Percentiles rank a stretch among this genome's conserved stretches.
phyloP scores from a whole-genome alignment of 352 stramenopile genomes.

The Phytophthora megakarya region DNA sequence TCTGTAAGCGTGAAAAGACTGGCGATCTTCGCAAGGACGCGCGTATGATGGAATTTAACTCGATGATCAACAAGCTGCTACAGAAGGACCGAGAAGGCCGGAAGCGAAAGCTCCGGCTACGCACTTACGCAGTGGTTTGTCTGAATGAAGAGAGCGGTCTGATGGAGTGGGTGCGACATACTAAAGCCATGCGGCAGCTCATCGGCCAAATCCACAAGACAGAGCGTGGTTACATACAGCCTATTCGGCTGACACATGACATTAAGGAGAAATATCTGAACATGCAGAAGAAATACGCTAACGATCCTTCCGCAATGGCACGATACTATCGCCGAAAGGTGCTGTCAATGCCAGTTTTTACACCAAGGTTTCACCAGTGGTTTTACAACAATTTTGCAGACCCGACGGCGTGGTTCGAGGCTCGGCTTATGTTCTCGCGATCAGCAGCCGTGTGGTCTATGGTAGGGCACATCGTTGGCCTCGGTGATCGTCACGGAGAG shows the following conservation, averaged over 20 bases:
- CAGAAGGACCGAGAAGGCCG: conserved; percentile 87
- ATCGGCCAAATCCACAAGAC: conserved; percentile 90
- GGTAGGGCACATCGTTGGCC: conserved; percentile 95
- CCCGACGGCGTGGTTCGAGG: conserved; percentile 98
- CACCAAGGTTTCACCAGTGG: conserved; percentile 98
- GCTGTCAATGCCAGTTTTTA: conserved; percentile 78
- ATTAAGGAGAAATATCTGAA: conserved; percentile 88
- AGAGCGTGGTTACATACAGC: conserved; percentile 82
- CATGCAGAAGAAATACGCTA: conserved; percentile 88
- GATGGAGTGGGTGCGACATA: conserved; percentile 99
- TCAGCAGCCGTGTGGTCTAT: conserved; percentile 97
- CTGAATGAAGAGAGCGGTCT: conserved; percentile 99
- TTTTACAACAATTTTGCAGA: conserved; percentile 98
- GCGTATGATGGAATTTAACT: conserved; percentile 99
- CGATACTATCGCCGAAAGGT: conserved; percentile 73
- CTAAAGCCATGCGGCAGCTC: conserved; percentile 92
- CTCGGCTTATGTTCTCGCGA: conserved; percentile 83
- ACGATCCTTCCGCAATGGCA: conserved; percentile 82
- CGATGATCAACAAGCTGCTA: conserved; percentile 99
- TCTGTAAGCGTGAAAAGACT: conserved; percentile 98
- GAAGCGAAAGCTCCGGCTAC: conserved; percentile 93
- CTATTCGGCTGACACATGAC: conserved; percentile 73
- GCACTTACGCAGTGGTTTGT: conserved; percentile 99
- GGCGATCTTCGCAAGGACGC: conserved; percentile 99
- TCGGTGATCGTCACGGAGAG: conserved; percentile 97